Evolutionary conservation across 495 filamentous ascomycete species (phyloP), one percentile per base, ranked within the genome.

Genomic region (Bryoglossum gracile): DNA sequence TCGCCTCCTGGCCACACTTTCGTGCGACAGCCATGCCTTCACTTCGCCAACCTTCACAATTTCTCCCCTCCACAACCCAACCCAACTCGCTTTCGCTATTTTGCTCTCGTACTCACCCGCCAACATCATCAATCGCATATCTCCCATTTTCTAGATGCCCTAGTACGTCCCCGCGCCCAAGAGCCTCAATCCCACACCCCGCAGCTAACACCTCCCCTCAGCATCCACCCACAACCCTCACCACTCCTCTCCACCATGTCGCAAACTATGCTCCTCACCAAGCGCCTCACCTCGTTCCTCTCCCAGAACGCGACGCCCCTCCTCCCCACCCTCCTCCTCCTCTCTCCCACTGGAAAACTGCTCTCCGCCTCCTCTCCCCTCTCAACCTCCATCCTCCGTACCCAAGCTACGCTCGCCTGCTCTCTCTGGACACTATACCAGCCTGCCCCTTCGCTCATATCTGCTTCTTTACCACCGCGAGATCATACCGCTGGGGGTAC

Each of bases 351-450:
- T 6, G 61, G 61, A 34, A 56, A 58, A 24, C 55, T 63, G 2
- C 55, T 63, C 32, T 54, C 58, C 26, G 48, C 33, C 40, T 52
- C 58, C 38, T 57, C 53, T 35, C 43, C 58, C 8, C 51, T 55
- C 11, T 43, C 61, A 13, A 54, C 56, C 24, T 55, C 57, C 1
- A 56, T 28, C 11, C 57, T 64, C 10, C 59, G 61, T 22, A 58
- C 51, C 1, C 61, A 62, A 50, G 54, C 61, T 13, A 62, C 61
- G 1, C 56, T 60, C 16, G 61, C 59, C 0, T 51, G 46, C 51
- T 54, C 53, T 3, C 51, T 64, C 22, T 64, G 59, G 59, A 43
- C 18, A 1, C 50, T 50, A 22, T 62, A 64, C 52, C 51, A 51
- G 28, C 52, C 58, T 23, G 33, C 28, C 11, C 14, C 43, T 1